These are phyloP conservation scores for Collariella sp. DNA, from an alignment of 495 filamentous ascomycete genomes.

Conservation along the genomic window DNA sequence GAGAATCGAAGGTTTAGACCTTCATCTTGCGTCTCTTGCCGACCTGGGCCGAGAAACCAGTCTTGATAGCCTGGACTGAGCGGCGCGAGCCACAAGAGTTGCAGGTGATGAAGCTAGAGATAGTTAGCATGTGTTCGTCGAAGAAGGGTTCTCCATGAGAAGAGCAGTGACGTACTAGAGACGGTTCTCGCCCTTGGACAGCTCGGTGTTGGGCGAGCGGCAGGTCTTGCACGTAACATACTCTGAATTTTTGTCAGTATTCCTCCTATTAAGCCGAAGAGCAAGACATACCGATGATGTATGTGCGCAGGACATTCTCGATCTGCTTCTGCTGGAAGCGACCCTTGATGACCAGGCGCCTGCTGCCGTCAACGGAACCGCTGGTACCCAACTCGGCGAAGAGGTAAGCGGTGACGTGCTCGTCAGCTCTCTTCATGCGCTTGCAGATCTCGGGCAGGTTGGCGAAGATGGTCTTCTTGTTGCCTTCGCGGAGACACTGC, in stretches of 20 bases:
- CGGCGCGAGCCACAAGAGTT: constrained; percentile 80
- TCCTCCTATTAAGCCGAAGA: background rate
- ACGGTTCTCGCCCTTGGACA: constrained; percentile 98
- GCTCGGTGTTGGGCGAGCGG: constrained; percentile 85
- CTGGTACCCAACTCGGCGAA: constrained; percentile 97
- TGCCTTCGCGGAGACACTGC: constrained; percentile 98
- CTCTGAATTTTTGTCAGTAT: constrained; percentile 46
- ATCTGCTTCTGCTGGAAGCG: constrained; percentile 98
- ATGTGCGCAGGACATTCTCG: constrained; percentile 87
- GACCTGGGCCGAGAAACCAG: constrained; percentile 96
- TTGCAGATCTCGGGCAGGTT: constrained; percentile 60
- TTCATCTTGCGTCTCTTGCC: constrained; percentile 76
- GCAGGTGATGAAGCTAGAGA: constrained; percentile 37
- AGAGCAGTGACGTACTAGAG: constrained; percentile 35
- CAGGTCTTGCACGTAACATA: constrained; percentile 99
- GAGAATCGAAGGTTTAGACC: constrained; percentile 21
- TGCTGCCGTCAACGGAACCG: constrained; percentile 84
- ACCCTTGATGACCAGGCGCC: constrained; percentile 95
- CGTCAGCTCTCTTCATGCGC: constrained; percentile 93
- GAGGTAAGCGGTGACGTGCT: constrained; percentile 93
- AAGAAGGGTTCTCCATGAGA: constrained; percentile 47
- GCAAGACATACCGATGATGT: constrained; percentile 59
- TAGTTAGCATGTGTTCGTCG: constrained; percentile 42
- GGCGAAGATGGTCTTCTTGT: constrained; percentile 99
- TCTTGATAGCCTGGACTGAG: constrained; percentile 96